These are phyloP conservation scores for Vigna unguiculata DNA, from an alignment of 306 rosid species.

Conservation along the genomic window DNA sequence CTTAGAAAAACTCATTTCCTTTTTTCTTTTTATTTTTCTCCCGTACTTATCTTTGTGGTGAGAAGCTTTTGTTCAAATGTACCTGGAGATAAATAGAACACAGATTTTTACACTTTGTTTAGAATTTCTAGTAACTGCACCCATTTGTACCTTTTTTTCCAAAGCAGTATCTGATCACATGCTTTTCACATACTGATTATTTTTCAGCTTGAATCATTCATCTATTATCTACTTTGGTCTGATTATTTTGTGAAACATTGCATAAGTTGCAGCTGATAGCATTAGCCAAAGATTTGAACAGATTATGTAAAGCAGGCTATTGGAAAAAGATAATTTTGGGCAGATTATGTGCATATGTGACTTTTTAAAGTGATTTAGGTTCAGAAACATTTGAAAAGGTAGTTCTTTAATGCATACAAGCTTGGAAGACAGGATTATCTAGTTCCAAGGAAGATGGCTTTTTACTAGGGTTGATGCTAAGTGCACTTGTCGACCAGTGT, in stretches of 20 bases:
- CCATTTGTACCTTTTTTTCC: too few relatives aligned
- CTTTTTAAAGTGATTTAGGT: not conserved
- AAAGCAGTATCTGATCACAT: not conserved
- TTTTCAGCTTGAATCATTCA: slow-evolving; percentile 4
- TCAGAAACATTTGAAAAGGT: too few relatives aligned
- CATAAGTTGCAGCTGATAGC: too few relatives aligned
- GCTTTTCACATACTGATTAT: not conserved
- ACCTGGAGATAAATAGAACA: not conserved
- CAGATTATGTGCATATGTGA: not conserved
- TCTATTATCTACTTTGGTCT: not conserved
- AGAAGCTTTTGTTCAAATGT: not conserved
- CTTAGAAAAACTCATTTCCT: too few relatives aligned
- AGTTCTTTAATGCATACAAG: not conserved
- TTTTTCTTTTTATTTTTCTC: too few relatives aligned
- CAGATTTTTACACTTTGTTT: too few relatives aligned
- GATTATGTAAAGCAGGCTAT: not conserved
- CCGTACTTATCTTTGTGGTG: too few relatives aligned
- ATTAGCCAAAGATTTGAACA: not conserved
- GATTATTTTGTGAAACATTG: not conserved
- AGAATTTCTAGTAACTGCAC: too few relatives aligned
- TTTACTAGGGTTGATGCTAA: slow-evolving; percentile 5
- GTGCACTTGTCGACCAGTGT: not conserved
- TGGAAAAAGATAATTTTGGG: not conserved
- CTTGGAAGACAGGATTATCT: not conserved
- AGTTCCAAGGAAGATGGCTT: not conserved